phyloP scores from a whole-genome alignment of 306 rosid genomes.

The Cucurbita maxima region DNA sequence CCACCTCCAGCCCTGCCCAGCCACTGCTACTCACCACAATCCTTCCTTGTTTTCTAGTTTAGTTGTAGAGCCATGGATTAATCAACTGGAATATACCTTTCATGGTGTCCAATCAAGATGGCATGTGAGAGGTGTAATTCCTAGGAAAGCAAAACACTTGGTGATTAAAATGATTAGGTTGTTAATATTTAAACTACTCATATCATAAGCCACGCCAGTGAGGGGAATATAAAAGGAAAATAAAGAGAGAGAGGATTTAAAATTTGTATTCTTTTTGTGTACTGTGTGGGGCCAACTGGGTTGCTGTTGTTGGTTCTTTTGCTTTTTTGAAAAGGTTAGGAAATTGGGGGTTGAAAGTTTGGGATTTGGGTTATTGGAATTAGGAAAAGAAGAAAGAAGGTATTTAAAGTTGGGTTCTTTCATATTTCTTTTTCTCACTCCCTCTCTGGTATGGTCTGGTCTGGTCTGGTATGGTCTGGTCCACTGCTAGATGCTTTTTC shows the following conservation, averaged over 20 bases:
- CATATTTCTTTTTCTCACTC: constrained; percentile 26
- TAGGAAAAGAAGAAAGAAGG: constrained; percentile 34
- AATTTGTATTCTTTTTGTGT: constrained; percentile 1
- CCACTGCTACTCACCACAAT: neutral
- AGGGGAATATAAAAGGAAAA: neutral
- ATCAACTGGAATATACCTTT: neutral
- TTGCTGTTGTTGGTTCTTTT: constrained; percentile 19
- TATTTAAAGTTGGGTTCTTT: constrained; percentile 38
- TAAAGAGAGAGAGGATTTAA: constrained; percentile 25
- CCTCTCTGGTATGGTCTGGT: neutral
- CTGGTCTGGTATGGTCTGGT: neutral
- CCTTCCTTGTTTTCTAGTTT: neutral
- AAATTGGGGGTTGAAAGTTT: constrained; percentile 56
- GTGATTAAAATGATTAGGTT: constrained; percentile 60
- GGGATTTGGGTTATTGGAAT: constrained; percentile 47
- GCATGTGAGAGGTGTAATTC: constrained; percentile 17
- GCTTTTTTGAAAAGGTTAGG: constrained; percentile 54
- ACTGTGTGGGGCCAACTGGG: constrained; percentile 1
- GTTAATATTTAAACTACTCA: constrained; percentile 21
- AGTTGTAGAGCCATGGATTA: neutral
- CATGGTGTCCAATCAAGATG: neutral
- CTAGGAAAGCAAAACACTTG: constrained; percentile 22
- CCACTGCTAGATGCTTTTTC: constrained; percentile 8
- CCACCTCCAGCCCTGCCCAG: neutral
- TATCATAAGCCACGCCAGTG: constrained; percentile 5